phyloP scores from a whole-genome alignment of 371 early-diverging fungal genomes.

The Mortierella sp. region DNA sequence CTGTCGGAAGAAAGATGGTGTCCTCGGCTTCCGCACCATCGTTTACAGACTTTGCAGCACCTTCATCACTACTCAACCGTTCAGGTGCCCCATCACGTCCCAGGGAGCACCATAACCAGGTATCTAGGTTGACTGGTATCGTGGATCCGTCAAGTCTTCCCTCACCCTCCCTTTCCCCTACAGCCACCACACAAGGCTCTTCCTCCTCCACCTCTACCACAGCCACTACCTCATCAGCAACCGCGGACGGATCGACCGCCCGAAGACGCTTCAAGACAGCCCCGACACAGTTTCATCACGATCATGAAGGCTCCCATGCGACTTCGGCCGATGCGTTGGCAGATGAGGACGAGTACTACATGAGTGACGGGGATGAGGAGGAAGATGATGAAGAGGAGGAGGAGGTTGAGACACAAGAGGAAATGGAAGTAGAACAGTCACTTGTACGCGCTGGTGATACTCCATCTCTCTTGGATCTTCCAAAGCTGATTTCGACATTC shows the following conservation, averaged over 20 bases:
- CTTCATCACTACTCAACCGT: slow-evolving; percentile 23
- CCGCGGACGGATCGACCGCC: slow-evolving; percentile 13
- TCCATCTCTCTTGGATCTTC: slow-evolving; percentile 58
- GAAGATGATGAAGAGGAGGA: slow-evolving; percentile 9
- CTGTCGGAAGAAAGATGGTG: slow-evolving; percentile 19
- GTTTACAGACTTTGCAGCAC: slow-evolving; percentile 45
- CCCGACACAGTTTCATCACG: slow-evolving; percentile 30
- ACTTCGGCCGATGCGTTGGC: neutral
- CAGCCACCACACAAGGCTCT: slow-evolving; percentile 34
- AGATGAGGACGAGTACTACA: slow-evolving; percentile 15
- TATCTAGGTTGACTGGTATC: slow-evolving; percentile 36
- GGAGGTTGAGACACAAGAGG: slow-evolving; percentile 2
- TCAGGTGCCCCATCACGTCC: slow-evolving; percentile 27
- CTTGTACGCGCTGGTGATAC: slow-evolving; percentile 23
- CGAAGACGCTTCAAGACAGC: slow-evolving; percentile 46
- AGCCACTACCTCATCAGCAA: slow-evolving; percentile 11
- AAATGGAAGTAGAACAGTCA: slow-evolving; percentile 43
- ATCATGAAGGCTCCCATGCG: slow-evolving; percentile 1
- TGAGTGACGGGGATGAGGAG: slow-evolving; percentile 34
- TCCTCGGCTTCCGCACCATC: slow-evolving; percentile 43
- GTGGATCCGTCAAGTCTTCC: slow-evolving; percentile 56
- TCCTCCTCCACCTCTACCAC: too few species aligned
- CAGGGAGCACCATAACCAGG: slow-evolving; percentile 24
- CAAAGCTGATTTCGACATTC: slow-evolving; percentile 66
- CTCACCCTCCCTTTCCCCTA: slow-evolving; percentile 58